These are phyloP conservation scores for Penicillium robsamsonii DNA, from an alignment of 495 filamentous ascomycete species.

Conservation along the genomic window DNA sequence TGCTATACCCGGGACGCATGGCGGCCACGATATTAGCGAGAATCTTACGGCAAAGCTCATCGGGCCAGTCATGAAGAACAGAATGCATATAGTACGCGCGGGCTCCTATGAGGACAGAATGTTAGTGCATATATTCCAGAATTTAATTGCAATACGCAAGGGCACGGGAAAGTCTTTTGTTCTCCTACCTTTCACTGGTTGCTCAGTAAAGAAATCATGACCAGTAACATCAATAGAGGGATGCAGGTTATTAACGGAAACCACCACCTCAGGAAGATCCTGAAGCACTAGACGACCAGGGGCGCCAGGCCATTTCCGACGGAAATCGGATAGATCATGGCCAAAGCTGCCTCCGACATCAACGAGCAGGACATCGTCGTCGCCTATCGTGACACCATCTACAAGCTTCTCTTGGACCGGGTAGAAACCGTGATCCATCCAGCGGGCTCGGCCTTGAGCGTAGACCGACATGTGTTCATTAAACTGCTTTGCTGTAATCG, in stretches of 20 bases:
- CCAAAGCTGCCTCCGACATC: slow-evolving; percentile 58
- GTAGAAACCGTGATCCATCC: slow-evolving; percentile 42
- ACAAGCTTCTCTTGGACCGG: slow-evolving; percentile 37
- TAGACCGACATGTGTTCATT: slow-evolving; percentile 43
- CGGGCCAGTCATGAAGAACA: slow-evolving; percentile 48
- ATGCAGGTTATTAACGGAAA: slow-evolving; percentile 22
- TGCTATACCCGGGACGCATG: slow-evolving; percentile 43
- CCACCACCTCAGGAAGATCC: slow-evolving; percentile 42
- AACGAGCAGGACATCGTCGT: slow-evolving; percentile 34
- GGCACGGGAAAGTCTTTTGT: not conserved
- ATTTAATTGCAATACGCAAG: not conserved
- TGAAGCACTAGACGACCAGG: slow-evolving; percentile 53
- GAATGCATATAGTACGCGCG: slow-evolving; percentile 45
- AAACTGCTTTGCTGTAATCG: slow-evolving; percentile 25
- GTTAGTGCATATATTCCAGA: not conserved
- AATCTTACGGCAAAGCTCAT: slow-evolving; percentile 36
- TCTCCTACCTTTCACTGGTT: slow-evolving; percentile 33
- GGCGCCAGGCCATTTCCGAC: slow-evolving; percentile 43
- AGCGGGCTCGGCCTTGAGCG: slow-evolving; percentile 32
- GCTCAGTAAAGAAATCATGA: slow-evolving; percentile 51
- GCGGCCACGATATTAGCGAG: slow-evolving; percentile 33
- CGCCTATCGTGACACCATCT: slow-evolving; percentile 12
- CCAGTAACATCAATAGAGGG: slow-evolving; percentile 33
- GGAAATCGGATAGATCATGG: slow-evolving; percentile 51
- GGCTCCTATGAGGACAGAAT: slow-evolving; percentile 22